These are phyloP conservation scores for Pyropia haitanensis DNA, from an alignment of 23 red algal genomes.

Conservation along the genomic window DNA sequence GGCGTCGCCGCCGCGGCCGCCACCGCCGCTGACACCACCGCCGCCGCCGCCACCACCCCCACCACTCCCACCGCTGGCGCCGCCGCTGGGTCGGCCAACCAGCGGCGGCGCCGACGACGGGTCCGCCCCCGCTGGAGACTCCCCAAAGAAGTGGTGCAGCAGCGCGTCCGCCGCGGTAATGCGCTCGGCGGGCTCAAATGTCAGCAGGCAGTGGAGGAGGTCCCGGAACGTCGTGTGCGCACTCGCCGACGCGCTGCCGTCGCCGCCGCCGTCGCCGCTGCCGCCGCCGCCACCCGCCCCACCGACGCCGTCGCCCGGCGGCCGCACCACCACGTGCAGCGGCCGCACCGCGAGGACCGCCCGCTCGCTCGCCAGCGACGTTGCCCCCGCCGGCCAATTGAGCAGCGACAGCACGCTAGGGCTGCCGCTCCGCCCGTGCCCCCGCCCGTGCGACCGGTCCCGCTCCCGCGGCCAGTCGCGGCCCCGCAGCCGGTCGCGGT, in stretches of 20 bases:
- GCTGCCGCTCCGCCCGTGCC: not conserved
- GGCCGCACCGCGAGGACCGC: constrained; percentile 31
- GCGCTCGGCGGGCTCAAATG: constrained; percentile 51
- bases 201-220: constrained; percentile 44
- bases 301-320: not conserved
- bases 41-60: no score
- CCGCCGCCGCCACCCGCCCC: not conserved
- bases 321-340: constrained; percentile 40
- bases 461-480: not conserved
- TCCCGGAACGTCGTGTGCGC: constrained; percentile 45
- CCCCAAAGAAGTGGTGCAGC: constrained; percentile 44
- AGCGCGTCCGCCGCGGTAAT: constrained; percentile 59
- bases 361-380: constrained; percentile 28
- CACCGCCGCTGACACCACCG: no score
- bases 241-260: not conserved
- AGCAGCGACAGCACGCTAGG: not conserved
- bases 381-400: constrained; percentile 61
- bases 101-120: not conserved
- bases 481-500: constrained; percentile 9
- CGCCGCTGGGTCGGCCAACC: no score
- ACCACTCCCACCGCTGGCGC: no score
- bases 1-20: no score
- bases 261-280: not conserved
- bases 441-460: not conserved
- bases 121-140: not conserved